Conservation (phyloP, 2,329 filamentous ascomycete genomes). For the Hymenoscyphus repandus region DNA sequence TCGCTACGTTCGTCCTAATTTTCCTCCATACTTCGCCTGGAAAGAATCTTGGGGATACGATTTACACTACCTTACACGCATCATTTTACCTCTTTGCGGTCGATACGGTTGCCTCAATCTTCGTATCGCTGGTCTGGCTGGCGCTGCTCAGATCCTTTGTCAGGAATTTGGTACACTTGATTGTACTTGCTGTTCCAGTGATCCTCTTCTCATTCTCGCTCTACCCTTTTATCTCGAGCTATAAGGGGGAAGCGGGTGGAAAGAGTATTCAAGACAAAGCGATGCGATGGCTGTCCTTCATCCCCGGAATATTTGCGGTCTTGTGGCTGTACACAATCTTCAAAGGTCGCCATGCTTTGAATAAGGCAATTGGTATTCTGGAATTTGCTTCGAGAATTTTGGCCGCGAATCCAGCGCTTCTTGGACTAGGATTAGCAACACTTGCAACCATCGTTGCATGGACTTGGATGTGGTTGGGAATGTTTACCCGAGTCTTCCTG, state of each 20-base stretch:
- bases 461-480: slow-evolving; percentile 94
- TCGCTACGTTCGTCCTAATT: slow-evolving; percentile 84
- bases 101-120: slow-evolving; percentile 83
- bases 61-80: slow-evolving; percentile 81
- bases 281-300: slow-evolving; percentile 81
- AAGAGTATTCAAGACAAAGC: slow-evolving; percentile 74
- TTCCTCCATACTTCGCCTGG: slow-evolving; percentile 80
- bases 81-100: slow-evolving; percentile 87
- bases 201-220: slow-evolving; percentile 85
- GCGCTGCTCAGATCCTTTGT: slow-evolving; percentile 84
- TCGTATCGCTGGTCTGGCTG: slow-evolving; percentile 88
- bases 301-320: slow-evolving; percentile 68
- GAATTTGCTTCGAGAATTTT: slow-evolving; percentile 90
- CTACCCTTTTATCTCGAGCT: slow-evolving; percentile 87
- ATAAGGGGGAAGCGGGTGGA: slow-evolving; percentile 71
- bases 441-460: slow-evolving; percentile 73
- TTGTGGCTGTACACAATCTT: slow-evolving; percentile 82
- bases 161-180: slow-evolving; percentile 71
- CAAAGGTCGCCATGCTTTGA: slow-evolving; percentile 73
- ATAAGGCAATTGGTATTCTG: slow-evolving; percentile 79
- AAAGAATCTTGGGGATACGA: slow-evolving; percentile 79
- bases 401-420: slow-evolving; percentile 74
- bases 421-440: slow-evolving; percentile 76
- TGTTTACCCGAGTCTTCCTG: slow-evolving; percentile 94
- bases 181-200: slow-evolving; percentile 78